Evolutionary conservation across 2,329 filamentous ascomycete genomes (phyloP), one percentile per base, ranked within the genome.

Genomic region (Penicillium sp.): DNA sequence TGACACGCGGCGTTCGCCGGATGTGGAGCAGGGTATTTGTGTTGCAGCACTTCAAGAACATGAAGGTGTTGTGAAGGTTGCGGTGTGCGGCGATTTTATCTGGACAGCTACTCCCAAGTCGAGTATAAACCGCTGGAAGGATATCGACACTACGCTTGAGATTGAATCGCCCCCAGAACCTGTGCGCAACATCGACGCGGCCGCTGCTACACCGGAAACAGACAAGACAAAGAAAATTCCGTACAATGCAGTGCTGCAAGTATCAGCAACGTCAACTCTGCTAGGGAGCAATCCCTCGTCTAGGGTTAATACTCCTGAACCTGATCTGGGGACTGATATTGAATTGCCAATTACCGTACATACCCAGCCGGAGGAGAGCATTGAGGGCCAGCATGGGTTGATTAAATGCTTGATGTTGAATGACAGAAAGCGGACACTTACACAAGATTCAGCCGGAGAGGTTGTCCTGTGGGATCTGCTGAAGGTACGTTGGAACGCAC

Each of bases 401-500:
- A 91, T 98, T 59, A 99, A 98, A 75, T 90, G 97, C 73, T 88
- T 89, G 67, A 83, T 98, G 65, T 81, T 99, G 59, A 98, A 96
- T 73, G 93, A 99, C 72, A 85, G 93, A 63, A 89, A 90, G 69
- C 85, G 92, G 57, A 93, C 96, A 4, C 79, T 99, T 62, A 99
- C 95, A 0, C 79, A 96, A 52, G 95, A 99, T 73, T 97, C 95
- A 2, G 93, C 93, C 1, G 95, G 95, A 16, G 95, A 99, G 70
- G 93, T 98, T 3, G 80, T 97, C 47, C 78, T 99, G 62, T 99
- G 95, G 95, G 95, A 99, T 80, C 79, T 99, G 39, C 82, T 99
- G 46, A 86, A 89, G 79, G 90, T 93, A 77, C 11, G 46, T 41
- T 22, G 19, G 11, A 41, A 22, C n/a, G 24, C 9, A 10, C 39